Evolutionary conservation across 2,329 filamentous ascomycete genomes (phyloP).

Genomic region (Fusarium poae): DNA sequence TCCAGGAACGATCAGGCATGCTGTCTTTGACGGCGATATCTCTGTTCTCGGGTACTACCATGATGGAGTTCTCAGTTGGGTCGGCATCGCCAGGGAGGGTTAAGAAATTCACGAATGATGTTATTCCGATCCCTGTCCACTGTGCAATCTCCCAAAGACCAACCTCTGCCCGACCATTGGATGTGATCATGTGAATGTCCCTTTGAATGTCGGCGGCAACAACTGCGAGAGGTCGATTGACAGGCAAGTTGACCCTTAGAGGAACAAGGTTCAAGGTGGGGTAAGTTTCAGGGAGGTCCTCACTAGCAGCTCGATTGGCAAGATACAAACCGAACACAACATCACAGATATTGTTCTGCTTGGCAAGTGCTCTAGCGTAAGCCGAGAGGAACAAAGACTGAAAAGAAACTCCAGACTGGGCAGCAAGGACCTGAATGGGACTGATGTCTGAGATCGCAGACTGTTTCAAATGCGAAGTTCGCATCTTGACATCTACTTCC

Average conservation of each 20-base stretch:
- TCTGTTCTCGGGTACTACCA: constrained; percentile 4
- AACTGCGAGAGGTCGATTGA: constrained; percentile 55
- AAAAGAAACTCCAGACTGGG: constrained; percentile 70
- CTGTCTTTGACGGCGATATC: not conserved
- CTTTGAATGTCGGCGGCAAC: constrained; percentile 73
- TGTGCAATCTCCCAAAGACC: constrained; percentile 77
- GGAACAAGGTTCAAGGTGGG: constrained; percentile 87
- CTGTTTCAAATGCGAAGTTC: constrained; percentile 59
- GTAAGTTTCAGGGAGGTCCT: constrained; percentile 63
- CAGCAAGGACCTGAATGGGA: constrained; percentile 53
- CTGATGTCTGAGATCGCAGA: constrained; percentile 58
- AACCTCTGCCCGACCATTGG: constrained; percentile 65
- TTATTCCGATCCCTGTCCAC: constrained; percentile 80
- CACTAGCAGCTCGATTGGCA: constrained; percentile 75
- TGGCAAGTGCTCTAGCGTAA: constrained; percentile 66
- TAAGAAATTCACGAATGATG: constrained; percentile 87
- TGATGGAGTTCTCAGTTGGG: constrained; percentile 4
- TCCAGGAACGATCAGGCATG: constrained; percentile 15
- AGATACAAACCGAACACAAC: constrained; percentile 84
- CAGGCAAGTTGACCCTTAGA: constrained; percentile 65
- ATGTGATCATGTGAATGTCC: constrained; percentile 73
- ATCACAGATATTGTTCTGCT: constrained; percentile 50
- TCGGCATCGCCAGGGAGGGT: constrained; percentile 58
- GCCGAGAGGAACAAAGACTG: constrained; percentile 83
- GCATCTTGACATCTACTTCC: constrained; percentile 20